Evolutionary conservation across 805 yeast species (phyloP), one percentile per base, ranked within the genome.

Genomic region (Priceomyces medius): DNA sequence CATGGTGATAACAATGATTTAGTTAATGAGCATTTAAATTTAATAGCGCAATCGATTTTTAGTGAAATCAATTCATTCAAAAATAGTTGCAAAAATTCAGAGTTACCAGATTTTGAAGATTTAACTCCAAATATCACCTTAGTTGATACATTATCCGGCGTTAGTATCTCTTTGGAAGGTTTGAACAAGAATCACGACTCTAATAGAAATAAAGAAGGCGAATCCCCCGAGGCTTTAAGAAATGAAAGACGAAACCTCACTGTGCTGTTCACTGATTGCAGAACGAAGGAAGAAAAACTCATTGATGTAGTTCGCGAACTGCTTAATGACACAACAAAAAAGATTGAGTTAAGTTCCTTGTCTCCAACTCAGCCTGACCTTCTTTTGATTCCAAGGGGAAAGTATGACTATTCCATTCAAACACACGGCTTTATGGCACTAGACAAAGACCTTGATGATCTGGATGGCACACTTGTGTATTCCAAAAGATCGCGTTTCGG

Each of bases 61-160:
- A 50, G 45, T 35, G 61, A 55, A 38, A 43, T 59, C 12, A 42
- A 45, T 23, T 35, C 54, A 7, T 49, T 56, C 37, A 45, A 44
- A 9, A 43, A 45, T 31, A 23, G 43, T 13, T 48, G 49, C 39
- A 37, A 40, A n/a, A 38, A 45, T 7, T 35, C 31, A 20, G 50
- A 49, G 12, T 27, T 47, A 17, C 26, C 37, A 9, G 39, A 39
- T 4, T 43, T 51, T 14, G 34, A 43, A 21, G 21, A 24, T 3
- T 29, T 36, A 18, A 23, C 55, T 20, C 63, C 63, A 1, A 42
- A 35, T 18, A 47, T 55, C 7, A 42, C 33, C 1, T 41, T 56
- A 23, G 34, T 49, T 31, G 56, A 56, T 27, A n/a, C 29, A 9
- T 31, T 29, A 10, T 17, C 47, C 14, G 34, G 31, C 3, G 26